Conservation (phyloP, 495 filamentous ascomycete genomes). For the Penicillium subrubescens region DNA sequence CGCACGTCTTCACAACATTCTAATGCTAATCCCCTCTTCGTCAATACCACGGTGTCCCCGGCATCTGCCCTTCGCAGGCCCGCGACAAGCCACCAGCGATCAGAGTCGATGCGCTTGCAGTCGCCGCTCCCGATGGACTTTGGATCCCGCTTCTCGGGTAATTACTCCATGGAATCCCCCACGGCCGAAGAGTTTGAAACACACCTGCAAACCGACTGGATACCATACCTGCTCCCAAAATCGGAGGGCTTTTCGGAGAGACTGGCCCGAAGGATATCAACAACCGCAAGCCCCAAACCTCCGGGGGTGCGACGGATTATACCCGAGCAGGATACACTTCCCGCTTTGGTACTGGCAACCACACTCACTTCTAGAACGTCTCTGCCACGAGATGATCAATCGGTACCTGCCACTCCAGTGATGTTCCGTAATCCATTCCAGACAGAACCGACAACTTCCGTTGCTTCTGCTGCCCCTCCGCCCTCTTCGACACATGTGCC, state of each 20-base stretch:
- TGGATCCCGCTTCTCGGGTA: slow-evolving; percentile 25
- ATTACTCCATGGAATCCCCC: slow-evolving; percentile 22
- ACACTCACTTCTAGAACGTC: slow-evolving; percentile 29
- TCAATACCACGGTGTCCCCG: slow-evolving; percentile 49
- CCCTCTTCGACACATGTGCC: not conserved
- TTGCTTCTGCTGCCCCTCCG: not conserved
- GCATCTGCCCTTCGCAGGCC: slow-evolving; percentile 68
- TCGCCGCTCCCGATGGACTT: slow-evolving; percentile 37
- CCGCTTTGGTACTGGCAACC: slow-evolving; percentile 45
- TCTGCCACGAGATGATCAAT: slow-evolving; percentile 6
- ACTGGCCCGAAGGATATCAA: slow-evolving; percentile 35
- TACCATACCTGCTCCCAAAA: slow-evolving; percentile 48
- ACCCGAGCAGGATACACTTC: slow-evolving; percentile 28
- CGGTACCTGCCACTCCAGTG: slow-evolving; percentile 23
- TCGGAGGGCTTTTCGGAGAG: slow-evolving; percentile 39
- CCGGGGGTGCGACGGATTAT: slow-evolving; percentile 32
- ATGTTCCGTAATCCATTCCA: slow-evolving; percentile 44
- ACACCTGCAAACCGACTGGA: slow-evolving; percentile 38
- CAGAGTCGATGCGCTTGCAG: slow-evolving; percentile 64
- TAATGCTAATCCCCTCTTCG: slow-evolving; percentile 36
- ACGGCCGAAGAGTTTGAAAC: slow-evolving; percentile 19
- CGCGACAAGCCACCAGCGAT: slow-evolving; percentile 85
- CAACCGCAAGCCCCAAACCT: slow-evolving; percentile 27
- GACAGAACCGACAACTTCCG: not conserved
- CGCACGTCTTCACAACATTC: slow-evolving; percentile 66